A percentile compares a stretch with the other conserved stretches of the same genome.
These are phyloP conservation scores for Spathaspora arborariae DNA, from an alignment of 805 yeast genomes.

Conservation along the genomic window DNA sequence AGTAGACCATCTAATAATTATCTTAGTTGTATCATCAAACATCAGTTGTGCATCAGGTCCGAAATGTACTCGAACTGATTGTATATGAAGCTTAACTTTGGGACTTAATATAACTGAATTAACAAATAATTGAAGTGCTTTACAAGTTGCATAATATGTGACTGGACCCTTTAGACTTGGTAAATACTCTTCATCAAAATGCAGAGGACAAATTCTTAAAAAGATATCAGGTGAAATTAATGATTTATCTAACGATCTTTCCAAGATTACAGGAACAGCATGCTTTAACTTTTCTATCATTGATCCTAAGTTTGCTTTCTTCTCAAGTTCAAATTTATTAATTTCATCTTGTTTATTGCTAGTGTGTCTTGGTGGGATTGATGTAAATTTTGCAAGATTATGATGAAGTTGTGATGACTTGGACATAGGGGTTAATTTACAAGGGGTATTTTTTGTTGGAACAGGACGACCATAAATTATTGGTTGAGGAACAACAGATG, in stretches of 20 bases:
- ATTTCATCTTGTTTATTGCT: not conserved
- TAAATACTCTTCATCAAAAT: conserved; percentile 42
- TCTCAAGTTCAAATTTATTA: conserved; percentile 17
- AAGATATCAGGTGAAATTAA: conserved; percentile 44
- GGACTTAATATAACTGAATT: conserved; percentile 56
- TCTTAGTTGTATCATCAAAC: conserved; percentile 43
- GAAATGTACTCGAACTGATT: conserved; percentile 27
- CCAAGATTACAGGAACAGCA: conserved; percentile 50
- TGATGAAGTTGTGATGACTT: not conserved
- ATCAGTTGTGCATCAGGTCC: conserved; percentile 26
- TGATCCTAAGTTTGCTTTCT: conserved; percentile 51
- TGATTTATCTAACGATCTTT: conserved; percentile 40
- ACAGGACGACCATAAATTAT: not conserved
- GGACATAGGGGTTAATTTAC: not conserved
- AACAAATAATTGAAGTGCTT: conserved; percentile 51
- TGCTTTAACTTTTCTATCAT: conserved; percentile 45
- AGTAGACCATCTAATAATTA: conserved; percentile 55
- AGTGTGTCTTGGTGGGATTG: not conserved
- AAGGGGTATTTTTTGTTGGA: not conserved
- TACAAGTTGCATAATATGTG: conserved; percentile 53
- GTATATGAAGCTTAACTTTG: conserved; percentile 49
- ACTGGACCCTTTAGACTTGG: conserved; percentile 56
- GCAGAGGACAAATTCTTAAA: conserved; percentile 55
- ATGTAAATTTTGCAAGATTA: not conserved
- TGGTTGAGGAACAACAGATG: not conserved